A percentile compares a stretch with the other conserved stretches of the same genome.
These are phyloP conservation scores for Saccharomyces hybrid DNA, from an alignment of 1,139 yeast species.

Conservation along the genomic window DNA sequence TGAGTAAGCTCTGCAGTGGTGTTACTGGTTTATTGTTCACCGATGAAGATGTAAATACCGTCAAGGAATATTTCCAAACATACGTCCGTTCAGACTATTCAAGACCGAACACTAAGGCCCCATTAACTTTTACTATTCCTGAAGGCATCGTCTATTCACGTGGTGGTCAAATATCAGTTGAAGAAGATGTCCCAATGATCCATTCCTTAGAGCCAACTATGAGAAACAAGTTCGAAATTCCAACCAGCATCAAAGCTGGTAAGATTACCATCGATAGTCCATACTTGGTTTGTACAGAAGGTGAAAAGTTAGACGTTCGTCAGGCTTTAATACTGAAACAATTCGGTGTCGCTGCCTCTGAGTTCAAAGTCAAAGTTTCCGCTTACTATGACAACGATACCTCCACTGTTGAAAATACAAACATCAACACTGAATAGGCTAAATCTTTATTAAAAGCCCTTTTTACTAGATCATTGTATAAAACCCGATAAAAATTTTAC, in stretches of 20 bases:
- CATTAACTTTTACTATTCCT: slow-evolving; percentile 77
- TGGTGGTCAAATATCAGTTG: slow-evolving; percentile 85
- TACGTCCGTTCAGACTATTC: slow-evolving; percentile 78
- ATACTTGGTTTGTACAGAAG: slow-evolving; percentile 70
- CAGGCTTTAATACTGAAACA: slow-evolving; percentile 90
- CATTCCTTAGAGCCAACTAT: slow-evolving; percentile 91
- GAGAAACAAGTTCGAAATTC: slow-evolving; percentile 81
- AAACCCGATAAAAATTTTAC: not conserved
- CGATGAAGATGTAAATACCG: slow-evolving; percentile 75
- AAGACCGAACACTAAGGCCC: slow-evolving; percentile 79
- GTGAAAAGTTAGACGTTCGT: slow-evolving; percentile 76
- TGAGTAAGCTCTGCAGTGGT: slow-evolving; percentile 55
- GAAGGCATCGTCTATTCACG: slow-evolving; percentile 88
- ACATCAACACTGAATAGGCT: slow-evolving; percentile 31
- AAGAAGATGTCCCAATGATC: slow-evolving; percentile 94
- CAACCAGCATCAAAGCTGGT: slow-evolving; percentile 85
- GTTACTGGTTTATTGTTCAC: slow-evolving; percentile 85
- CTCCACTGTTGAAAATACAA: slow-evolving; percentile 28
- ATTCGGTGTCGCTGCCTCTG: slow-evolving; percentile 91
- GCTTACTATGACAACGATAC: slow-evolving; percentile 67
- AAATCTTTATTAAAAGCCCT: not conserved
- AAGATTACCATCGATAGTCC: slow-evolving; percentile 72
- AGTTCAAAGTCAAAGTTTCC: slow-evolving; percentile 70
- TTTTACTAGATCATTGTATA: slow-evolving; percentile 2
- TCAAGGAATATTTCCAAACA: slow-evolving; percentile 71